phyloP scores from a whole-genome alignment of 345 rosid genomes.

The Hibiscus trionum region DNA sequence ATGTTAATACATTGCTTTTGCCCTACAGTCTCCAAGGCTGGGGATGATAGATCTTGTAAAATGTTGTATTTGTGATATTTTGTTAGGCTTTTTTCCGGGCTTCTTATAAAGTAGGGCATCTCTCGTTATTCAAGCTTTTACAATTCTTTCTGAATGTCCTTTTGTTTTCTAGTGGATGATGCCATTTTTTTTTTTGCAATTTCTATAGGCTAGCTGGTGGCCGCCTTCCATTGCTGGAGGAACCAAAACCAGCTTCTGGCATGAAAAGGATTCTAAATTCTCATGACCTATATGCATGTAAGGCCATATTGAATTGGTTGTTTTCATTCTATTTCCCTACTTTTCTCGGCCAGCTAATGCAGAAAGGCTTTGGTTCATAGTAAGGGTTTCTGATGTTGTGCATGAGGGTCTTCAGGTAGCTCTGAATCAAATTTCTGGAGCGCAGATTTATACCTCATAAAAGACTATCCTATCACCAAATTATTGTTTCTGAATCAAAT shows the following conservation, averaged over 20 bases:
- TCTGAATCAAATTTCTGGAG: background rate
- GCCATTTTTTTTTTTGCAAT: background rate
- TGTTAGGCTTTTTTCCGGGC: background rate
- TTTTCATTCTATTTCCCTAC: constrained; percentile 4
- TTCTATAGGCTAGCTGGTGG: constrained; percentile 34
- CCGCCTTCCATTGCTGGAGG: constrained; percentile 16
- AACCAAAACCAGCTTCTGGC: constrained; percentile 23
- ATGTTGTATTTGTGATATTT: background rate
- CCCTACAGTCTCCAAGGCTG: background rate
- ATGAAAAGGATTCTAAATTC: constrained; percentile 18
- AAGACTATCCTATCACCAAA: background rate
- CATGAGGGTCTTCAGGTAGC: background rate
- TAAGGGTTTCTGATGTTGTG: background rate
- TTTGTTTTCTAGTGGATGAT: background rate
- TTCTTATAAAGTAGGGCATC: background rate
- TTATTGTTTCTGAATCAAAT: background rate
- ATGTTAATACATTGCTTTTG: background rate
- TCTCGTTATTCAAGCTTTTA: background rate
- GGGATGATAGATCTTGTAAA: background rate
- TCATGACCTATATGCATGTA: constrained; percentile 19
- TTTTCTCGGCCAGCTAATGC: background rate
- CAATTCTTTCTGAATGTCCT: background rate
- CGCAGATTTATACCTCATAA: no score
- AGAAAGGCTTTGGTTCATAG: background rate
- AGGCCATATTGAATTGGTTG: constrained; percentile 15